Base-by-base conservation (phyloP, 345 rosid species). In the Rhizophora mangle region DNA sequence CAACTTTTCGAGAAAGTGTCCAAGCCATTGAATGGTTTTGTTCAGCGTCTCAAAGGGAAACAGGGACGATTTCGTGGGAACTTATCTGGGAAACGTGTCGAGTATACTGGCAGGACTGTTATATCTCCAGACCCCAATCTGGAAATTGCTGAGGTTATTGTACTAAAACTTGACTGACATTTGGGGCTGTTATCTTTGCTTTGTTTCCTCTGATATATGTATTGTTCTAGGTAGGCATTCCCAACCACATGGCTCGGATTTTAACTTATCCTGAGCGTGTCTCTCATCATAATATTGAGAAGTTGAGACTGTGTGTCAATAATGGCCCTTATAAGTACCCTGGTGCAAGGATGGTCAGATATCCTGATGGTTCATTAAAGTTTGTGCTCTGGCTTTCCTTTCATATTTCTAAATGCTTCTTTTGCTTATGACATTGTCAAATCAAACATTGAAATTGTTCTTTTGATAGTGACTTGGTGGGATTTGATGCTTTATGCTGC, bases 111-210 rank as follows among this genome's bases (percentile, higher is more conserved):
- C 70, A 87, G 99, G 77, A 95, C 99, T 77, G 99, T 95, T 73
- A 92, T 95, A 82, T 95, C 99, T 62, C 99, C 99, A 64, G 99
- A 95, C 73, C 99, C 99, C 67, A 95, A 95, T 87, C 79, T 95
- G 75, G 90, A 88, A 79, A 92, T 95, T 72, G 88, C 96, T 27
- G 90, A 95, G 97, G 99, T 88, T 68, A 53, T 76, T 67, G 18
- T 62, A 56, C 60, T 34, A 52, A 49, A 47, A 19, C 43, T 58
- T 31, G 64, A 61, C 30, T 32, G 29, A 60, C 26, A 60, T 53
- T 55, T 72, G 6, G 37, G 61, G 34, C 53, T 49, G 49, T 58
- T 27, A 36, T 62, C 15, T 51, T 30, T 68, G 37, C 47, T 61
- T 69, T 60, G 49, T 64, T 62, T 43, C 47, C n/a, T 52, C 49